phyloP scores from a whole-genome alignment of 2,329 filamentous ascomycete species.

The Colletotrichum trifolii region DNA sequence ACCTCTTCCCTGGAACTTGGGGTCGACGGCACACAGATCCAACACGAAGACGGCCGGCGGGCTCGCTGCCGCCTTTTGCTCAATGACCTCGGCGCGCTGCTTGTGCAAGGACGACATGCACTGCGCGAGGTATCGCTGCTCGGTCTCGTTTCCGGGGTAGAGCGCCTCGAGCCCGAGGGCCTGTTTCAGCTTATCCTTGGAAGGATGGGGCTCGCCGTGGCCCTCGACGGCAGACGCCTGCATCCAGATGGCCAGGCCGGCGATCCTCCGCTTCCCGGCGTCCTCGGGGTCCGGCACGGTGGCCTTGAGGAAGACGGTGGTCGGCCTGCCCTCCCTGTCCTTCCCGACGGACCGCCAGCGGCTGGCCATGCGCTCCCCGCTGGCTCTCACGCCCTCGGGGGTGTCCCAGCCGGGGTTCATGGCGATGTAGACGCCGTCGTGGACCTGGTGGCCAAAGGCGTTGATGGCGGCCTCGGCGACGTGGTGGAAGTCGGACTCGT shows the following conservation, averaged over 20 bases:
- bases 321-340: constrained; percentile 57
- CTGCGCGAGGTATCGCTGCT: constrained; percentile 60
- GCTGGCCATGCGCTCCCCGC: constrained; percentile 50
- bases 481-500: constrained; percentile 42
- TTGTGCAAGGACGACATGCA: constrained; percentile 55
- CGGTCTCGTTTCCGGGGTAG: constrained; percentile 55
- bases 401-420: constrained; percentile 68
- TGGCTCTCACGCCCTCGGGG: constrained; percentile 51
- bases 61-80: constrained; percentile 53
- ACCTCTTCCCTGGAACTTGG: constrained; percentile 62
- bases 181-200: constrained; percentile 43
- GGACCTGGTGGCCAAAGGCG: constrained; percentile 61
- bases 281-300: constrained; percentile 52
- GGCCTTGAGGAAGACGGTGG: constrained; percentile 65
- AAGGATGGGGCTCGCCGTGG: constrained; percentile 53
- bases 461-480: constrained; percentile 42
- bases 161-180: constrained; percentile 47
- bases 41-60: constrained; percentile 61
- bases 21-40: constrained; percentile 64
- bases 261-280: constrained; percentile 47
- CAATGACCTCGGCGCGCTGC: constrained; percentile 54
- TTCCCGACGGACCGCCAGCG: constrained; percentile 54
- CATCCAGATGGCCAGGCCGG: constrained; percentile 65
- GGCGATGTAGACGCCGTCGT: constrained; percentile 61
- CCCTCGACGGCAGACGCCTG: constrained; percentile 62